Evolutionary conservation across 208 protist species (phyloP), one percentile per base, ranked within the genome.

Genomic region (Trypanosoma cruzi): DNA sequence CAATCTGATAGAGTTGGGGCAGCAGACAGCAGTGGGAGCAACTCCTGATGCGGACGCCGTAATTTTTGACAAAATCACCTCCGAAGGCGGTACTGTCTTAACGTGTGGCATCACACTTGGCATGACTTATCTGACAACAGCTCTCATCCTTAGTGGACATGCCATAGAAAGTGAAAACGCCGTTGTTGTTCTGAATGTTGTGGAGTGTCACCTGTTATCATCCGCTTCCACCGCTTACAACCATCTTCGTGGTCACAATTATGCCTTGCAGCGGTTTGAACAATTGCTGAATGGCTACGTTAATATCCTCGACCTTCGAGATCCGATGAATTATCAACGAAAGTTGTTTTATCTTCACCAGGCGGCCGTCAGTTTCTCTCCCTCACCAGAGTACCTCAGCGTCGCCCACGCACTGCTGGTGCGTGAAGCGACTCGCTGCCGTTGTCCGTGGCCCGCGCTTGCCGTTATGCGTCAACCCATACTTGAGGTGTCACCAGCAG

Each of bases 251-350:
- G 71, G 71, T 20, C 71, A 71, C 14, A 66, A 42, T 4, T 68
- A 72, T 55, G 75, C 81, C 0, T 55, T 88, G 16, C 76, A 72
- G 26, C 50, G 85, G 5, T 70, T 89, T 22, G 77, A 71, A 10
- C 40, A 71, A 32, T 52, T 92, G 36, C 69, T 92, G 20, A 59
- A 79, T 4, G 83, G 81, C 26, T 92, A 92, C 63, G 72, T 75
- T 68, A 34, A 46, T 52, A 8, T 64, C 36, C 20, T 59, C 10
- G 60, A 59, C 14, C 2, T 0, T 4, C 22, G 0, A 8, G 37
- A 54, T 46, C 31, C 13, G 18, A 28, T 14, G n/a, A 63, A 57
- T 46, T 72, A 74, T 60, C 11, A 40, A 40, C 31, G 64, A 0
- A 64, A 63, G 53, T 37, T 83, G 58, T 48, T 62, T 72, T 37